These are phyloP conservation scores for Mortierella sp. DNA, from an alignment of 371 early-diverging fungal species.

Conservation along the genomic window DNA sequence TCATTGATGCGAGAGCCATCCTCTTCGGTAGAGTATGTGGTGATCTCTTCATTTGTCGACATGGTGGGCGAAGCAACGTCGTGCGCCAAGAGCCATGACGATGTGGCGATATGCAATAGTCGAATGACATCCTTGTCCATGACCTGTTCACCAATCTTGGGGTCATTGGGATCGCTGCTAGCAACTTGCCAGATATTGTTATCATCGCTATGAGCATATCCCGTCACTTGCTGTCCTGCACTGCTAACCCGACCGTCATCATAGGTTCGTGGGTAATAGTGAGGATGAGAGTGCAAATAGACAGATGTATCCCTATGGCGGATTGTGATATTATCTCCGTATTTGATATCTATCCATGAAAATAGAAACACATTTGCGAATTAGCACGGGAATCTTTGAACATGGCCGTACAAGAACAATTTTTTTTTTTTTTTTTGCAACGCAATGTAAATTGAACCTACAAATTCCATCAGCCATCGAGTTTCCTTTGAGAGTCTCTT, in stretches of 20 bases:
- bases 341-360: constrained; percentile 76
- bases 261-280: constrained; percentile 90
- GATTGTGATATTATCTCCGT: constrained; percentile 82
- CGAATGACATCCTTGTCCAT: constrained; percentile 67
- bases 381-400: too few species aligned
- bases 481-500: constrained; percentile 83
- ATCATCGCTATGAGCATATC: constrained; percentile 76
- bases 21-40: constrained; percentile 68
- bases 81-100: constrained; percentile 86
- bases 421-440: neutral
- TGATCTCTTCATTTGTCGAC: constrained; percentile 96
- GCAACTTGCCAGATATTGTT: constrained; percentile 89
- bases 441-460: constrained; percentile 31
- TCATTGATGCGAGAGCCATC: constrained; percentile 65
- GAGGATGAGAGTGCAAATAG: constrained; percentile 86
- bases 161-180: constrained; percentile 57
- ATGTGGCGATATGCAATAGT: constrained; percentile 66
- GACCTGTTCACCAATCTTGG: constrained; percentile 54
- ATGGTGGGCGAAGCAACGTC: constrained; percentile 98
- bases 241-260: constrained; percentile 93
- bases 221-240: constrained; percentile 94
- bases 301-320: constrained; percentile 78
- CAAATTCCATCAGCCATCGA: constrained; percentile 62
- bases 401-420: too few species aligned
- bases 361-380: too few species aligned